A percentile compares a stretch with the other conserved stretches of the same genome.
Conservation (phyloP, 2,329 filamentous ascomycete genomes). For the Pseudogymnoascus sp. region DNA sequence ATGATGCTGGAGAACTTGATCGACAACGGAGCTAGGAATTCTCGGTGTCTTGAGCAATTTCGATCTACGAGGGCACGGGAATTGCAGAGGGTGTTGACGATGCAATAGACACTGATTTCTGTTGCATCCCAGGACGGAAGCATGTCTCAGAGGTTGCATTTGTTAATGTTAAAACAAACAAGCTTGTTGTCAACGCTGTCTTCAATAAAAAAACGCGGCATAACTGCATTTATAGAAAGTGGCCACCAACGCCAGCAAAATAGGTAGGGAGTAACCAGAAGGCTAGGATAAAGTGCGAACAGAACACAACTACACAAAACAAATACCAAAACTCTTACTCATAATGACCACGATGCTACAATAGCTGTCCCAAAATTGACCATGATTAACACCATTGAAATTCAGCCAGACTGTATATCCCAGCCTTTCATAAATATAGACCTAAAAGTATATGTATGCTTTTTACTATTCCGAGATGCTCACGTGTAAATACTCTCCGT, state of each 20-base stretch:
- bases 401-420: not conserved
- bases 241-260: not conserved
- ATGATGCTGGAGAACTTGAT: not conserved
- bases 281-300: not conserved
- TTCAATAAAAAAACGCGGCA: too few species aligned
- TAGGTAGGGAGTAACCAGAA: not conserved
- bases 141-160: too few species aligned
- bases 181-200: too few species aligned
- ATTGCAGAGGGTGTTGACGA: too few species aligned
- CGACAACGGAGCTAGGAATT: too few species aligned
- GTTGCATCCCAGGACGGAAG: too few species aligned
- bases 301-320: not conserved
- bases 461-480: not conserved
- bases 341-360: not conserved
- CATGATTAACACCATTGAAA: not conserved
- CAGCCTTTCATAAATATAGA: not conserved
- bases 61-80: too few species aligned
- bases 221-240: not conserved
- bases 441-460: not conserved
- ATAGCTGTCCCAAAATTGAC: not conserved
- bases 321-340: not conserved
- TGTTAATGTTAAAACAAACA: too few species aligned
- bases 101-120: too few species aligned
- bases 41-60: too few species aligned
- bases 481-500: slow-evolving; percentile 83